phyloP scores from a whole-genome alignment of 2,329 filamentous ascomycete genomes.

The Lasiodiplodia theobromae region DNA sequence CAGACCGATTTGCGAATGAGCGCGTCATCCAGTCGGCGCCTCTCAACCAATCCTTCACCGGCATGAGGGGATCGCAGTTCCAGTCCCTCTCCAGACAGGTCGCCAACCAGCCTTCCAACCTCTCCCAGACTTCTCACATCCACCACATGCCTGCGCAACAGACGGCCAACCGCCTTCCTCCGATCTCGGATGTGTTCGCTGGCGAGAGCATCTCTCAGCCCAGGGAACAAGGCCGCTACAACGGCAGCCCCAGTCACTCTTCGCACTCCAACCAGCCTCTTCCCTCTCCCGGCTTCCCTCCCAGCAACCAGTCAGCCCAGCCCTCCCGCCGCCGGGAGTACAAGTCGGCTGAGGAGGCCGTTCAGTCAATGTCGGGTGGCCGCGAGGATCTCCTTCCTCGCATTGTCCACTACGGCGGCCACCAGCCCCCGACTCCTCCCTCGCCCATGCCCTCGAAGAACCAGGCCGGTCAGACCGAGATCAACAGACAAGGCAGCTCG shows the following conservation, averaged over 20 bases:
- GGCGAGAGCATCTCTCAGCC: slow-evolving; percentile 68
- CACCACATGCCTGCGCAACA: slow-evolving; percentile 88
- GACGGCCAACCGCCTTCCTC: slow-evolving; percentile 89
- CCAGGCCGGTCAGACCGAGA: slow-evolving; percentile 34
- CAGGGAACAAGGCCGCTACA: slow-evolving; percentile 57
- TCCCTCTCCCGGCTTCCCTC: slow-evolving; percentile 78
- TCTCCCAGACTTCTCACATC: slow-evolving; percentile 86
- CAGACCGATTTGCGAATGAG: slow-evolving; percentile 90
- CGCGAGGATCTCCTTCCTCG: slow-evolving; percentile 90
- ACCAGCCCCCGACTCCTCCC: slow-evolving; percentile 90
- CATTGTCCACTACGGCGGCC: slow-evolving; percentile 92
- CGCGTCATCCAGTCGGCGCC: slow-evolving; percentile 96
- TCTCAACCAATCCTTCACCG: slow-evolving; percentile 92
- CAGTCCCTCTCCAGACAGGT: slow-evolving; percentile 79
- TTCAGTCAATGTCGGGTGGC: slow-evolving; percentile 88
- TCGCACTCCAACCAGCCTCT: slow-evolving; percentile 72
- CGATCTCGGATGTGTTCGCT: slow-evolving; percentile 93
- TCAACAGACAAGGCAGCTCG: slow-evolving; percentile 63
- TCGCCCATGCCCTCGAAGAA: slow-evolving; percentile 69
- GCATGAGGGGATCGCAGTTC: slow-evolving; percentile 70
- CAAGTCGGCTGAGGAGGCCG: slow-evolving; percentile 93
- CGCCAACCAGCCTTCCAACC: slow-evolving; percentile 80
- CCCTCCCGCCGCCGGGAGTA: slow-evolving; percentile 79
- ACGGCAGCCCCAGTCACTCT: slow-evolving; percentile 69
- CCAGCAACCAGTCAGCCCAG: slow-evolving; percentile 52